Evolutionary conservation across 768 basidiomycete species (phyloP).

Genomic region (Lactarius sanguifluus): DNA sequence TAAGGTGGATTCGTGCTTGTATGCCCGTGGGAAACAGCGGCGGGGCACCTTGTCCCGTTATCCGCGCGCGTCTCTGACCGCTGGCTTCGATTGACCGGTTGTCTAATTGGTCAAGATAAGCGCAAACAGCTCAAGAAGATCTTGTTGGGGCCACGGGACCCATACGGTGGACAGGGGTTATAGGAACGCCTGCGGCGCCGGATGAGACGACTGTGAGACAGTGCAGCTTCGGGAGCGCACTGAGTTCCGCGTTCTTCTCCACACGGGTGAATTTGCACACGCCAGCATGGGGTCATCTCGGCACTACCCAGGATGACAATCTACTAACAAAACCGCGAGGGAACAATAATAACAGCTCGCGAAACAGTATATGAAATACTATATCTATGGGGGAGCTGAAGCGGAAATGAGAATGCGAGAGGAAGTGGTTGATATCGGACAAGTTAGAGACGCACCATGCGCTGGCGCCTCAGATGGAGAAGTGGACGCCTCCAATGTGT

Average conservation of each 20-base stretch:
- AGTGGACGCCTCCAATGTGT: slow-evolving; percentile 9
- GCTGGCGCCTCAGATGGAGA: slow-evolving; percentile 7
- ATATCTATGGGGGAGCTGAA: slow-evolving; percentile 18
- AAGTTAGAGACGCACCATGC: slow-evolving; percentile 11
- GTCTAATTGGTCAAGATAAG: neutral
- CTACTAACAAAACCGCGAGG: neutral
- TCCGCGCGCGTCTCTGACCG: neutral
- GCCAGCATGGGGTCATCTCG: neutral
- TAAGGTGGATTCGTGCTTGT: neutral
- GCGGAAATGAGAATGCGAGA: slow-evolving; percentile 19
- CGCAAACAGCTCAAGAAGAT: neutral
- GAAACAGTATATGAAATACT: slow-evolving; percentile 9
- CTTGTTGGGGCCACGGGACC: neutral
- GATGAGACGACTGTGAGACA: neutral
- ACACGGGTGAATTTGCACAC: neutral
- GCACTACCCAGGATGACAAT: neutral
- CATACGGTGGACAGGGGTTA: neutral
- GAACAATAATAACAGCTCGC: neutral
- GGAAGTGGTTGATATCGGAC: neutral
- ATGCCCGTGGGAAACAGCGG: neutral
- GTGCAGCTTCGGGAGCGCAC: neutral
- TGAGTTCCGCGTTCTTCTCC: neutral
- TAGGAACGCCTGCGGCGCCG: neutral
- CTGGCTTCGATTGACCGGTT: neutral
- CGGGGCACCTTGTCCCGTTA: neutral